phyloP scores from a whole-genome alignment of 768 basidiomycete genomes.

The Hemileccinum rubropunctum region DNA sequence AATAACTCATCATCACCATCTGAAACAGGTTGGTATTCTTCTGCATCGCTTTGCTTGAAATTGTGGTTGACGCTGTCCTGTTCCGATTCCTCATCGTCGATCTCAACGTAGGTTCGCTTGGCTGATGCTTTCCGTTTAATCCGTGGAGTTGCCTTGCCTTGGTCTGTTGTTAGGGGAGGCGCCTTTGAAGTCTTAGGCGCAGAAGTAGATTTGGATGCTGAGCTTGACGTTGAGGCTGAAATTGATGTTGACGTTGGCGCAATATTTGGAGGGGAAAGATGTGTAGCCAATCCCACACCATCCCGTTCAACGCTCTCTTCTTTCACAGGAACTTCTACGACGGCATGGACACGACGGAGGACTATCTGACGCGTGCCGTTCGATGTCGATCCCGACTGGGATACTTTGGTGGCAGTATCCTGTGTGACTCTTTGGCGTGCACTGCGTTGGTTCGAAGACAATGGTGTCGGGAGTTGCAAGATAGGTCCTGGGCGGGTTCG shows the following conservation, averaged over 20 bases:
- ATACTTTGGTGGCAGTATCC: neutral
- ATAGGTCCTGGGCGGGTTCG: slow-evolving; percentile 9
- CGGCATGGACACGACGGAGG: slow-evolving; percentile 63
- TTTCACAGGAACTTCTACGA: slow-evolving; percentile 58
- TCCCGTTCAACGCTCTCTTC: slow-evolving; percentile 54
- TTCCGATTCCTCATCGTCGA: slow-evolving; percentile 29
- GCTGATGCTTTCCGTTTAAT: slow-evolving; percentile 15
- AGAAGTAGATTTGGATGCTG: slow-evolving; percentile 3
- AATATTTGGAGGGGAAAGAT: slow-evolving; percentile 10
- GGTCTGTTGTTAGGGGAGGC: neutral
- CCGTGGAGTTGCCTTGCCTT: slow-evolving; percentile 10
- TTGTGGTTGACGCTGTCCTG: slow-evolving; percentile 15
- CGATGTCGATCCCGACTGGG: slow-evolving; percentile 8
- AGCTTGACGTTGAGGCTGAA: slow-evolving; percentile 17
- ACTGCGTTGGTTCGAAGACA: slow-evolving; percentile 29
- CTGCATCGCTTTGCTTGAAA: slow-evolving; percentile 10
- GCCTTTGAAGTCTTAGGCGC: slow-evolving; percentile 12
- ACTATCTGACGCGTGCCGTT: slow-evolving; percentile 30
- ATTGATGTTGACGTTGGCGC: slow-evolving; percentile 16
- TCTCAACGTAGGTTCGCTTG: slow-evolving; percentile 31
- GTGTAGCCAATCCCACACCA: slow-evolving; percentile 3
- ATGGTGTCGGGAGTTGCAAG: slow-evolving; percentile 29
- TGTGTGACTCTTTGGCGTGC: slow-evolving; percentile 22
- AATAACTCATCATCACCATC: slow-evolving; percentile 61
- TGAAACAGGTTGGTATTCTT: slow-evolving; percentile 19